Evolutionary conservation across 2,329 filamentous ascomycete genomes (phyloP), one percentile per base, ranked within the genome.

Genomic region (Epichloe sp.): DNA sequence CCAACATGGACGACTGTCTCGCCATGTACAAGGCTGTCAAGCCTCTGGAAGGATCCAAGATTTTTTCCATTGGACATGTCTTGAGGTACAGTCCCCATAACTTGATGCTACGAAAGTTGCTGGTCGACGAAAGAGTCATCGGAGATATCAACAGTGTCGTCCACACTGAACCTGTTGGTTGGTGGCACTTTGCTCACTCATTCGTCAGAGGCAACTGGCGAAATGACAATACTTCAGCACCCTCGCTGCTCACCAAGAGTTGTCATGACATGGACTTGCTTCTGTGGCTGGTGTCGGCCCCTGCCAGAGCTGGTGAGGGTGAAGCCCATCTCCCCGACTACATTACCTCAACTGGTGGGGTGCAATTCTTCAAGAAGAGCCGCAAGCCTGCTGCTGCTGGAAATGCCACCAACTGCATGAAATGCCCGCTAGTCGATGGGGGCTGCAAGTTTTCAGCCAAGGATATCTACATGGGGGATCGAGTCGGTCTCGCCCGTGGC

Each of bases 121-220:
- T 97, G 5, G 75, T 89, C 1, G 76, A 85, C 56, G 80, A 94
- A 49, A 76, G 77, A 12, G 79, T 83, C 12, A 84, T 98, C 61
- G 93, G 93, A 6, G 86, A 96, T 50, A 74, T 96, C 34, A 72
- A 94, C 49, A 91, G 86, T 40, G 76, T 95, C 40, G 86, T 94
- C 56, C 93, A 97, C 67, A 93, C 88, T 0, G 93, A 97, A 65
- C 93, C 93, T 0, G 84, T 98, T 0, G 93, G 93, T 1, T 95
- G 86, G 83, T 97, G 89, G 88, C 93, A 97, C 65, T 97, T 94
- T 64, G 76, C 85, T 0, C 90, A 95, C 65, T 88, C 83, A 42
- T 95, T 91, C 59, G 91, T 97, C 37, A 79, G 87, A 44, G 93
- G 93, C 15, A 96, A 97, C 68, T 97, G 93, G 93, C 80, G 91